Conservation (phyloP, 352 stramenopile species). For the Globisporangium splendens region DNA sequence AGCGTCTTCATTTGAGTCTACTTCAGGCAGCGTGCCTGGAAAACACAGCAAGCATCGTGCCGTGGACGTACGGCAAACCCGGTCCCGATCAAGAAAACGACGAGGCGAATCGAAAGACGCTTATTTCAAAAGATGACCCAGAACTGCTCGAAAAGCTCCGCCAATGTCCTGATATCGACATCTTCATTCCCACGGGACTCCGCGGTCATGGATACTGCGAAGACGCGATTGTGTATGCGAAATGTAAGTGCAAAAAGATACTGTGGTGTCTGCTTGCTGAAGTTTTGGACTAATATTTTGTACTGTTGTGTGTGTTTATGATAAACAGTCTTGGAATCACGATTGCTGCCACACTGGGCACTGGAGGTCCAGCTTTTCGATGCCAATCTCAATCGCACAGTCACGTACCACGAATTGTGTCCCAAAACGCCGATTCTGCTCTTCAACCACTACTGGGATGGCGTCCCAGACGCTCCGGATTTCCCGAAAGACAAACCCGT, state of each 20-base stretch:
- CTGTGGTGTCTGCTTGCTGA: not conserved
- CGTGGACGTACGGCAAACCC: conserved; percentile 17
- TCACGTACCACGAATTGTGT: conserved; percentile 46
- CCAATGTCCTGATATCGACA: conserved; percentile 35
- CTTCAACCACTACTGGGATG: conserved; percentile 59
- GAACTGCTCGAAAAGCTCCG: conserved; percentile 22
- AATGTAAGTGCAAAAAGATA: conserved; percentile 19
- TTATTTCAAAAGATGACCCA: conserved; percentile 15
- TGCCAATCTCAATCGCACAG: conserved; percentile 5
- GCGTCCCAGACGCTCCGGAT: conserved; percentile 15
- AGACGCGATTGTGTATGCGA: conserved; percentile 37
- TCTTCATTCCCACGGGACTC: conserved; percentile 22
- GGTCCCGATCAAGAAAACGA: conserved; percentile 4
- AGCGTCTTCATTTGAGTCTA: conserved; percentile 22
- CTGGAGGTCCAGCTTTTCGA: conserved; percentile 24
- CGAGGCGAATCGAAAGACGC: not conserved
- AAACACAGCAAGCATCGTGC: conserved; percentile 22
- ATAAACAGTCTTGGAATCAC: conserved; percentile 18
- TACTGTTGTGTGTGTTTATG: not conserved
- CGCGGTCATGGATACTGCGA: conserved; percentile 47
- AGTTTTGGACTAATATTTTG: too few relatives aligned
- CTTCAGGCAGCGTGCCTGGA: conserved; percentile 21
- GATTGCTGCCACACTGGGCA: conserved; percentile 33
- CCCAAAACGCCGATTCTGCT: conserved; percentile 44
- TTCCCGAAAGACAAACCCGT: conserved; percentile 38